A percentile compares a stretch with the other conserved stretches of the same genome.
Conservation (phyloP, 441 rosid species). For the Eutrema salsugineum region DNA sequence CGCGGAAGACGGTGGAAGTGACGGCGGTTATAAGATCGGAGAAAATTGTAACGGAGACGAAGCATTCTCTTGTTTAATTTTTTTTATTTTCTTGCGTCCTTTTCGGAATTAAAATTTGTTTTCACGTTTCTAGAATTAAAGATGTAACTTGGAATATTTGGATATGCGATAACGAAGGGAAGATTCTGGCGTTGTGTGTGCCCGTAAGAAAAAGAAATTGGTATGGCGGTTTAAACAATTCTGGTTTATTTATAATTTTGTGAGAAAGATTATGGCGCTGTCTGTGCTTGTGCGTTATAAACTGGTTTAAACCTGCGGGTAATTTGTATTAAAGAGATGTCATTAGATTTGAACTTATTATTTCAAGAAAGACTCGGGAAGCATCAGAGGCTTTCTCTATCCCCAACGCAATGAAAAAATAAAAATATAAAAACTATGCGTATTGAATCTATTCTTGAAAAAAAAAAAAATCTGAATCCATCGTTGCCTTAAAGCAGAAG, state of each 20-base stretch:
- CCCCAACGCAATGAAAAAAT: too few species aligned
- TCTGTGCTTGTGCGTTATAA: too few species aligned
- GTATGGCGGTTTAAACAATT: not conserved
- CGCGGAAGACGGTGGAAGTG: constrained; percentile 32
- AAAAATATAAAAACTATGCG: too few species aligned
- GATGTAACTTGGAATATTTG: constrained; percentile 11
- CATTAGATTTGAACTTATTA: too few species aligned
- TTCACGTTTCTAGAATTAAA: not conserved
- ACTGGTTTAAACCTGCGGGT: too few species aligned
- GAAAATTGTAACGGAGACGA: constrained; percentile 42
- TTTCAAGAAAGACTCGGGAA: too few species aligned
- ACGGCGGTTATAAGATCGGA: constrained; percentile 37
- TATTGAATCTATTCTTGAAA: not conserved
- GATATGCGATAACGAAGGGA: constrained; percentile 27
- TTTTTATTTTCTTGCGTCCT: constrained; percentile 4
- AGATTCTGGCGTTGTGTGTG: constrained; percentile 12
- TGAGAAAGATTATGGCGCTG: too few species aligned
- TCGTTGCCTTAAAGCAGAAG: not conserved
- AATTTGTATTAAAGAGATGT: too few species aligned
- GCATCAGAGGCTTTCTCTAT: too few species aligned
- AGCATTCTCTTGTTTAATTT: constrained; percentile 32
- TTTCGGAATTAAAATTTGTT: constrained; percentile 6
- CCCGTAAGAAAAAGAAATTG: not conserved
- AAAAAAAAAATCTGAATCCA: not conserved
- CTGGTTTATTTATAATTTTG: not conserved